A percentile compares a stretch with the other conserved stretches of the same genome.
phyloP scores from a whole-genome alignment of 352 stramenopile genomes.

The Phytophthora gonapodyides region DNA sequence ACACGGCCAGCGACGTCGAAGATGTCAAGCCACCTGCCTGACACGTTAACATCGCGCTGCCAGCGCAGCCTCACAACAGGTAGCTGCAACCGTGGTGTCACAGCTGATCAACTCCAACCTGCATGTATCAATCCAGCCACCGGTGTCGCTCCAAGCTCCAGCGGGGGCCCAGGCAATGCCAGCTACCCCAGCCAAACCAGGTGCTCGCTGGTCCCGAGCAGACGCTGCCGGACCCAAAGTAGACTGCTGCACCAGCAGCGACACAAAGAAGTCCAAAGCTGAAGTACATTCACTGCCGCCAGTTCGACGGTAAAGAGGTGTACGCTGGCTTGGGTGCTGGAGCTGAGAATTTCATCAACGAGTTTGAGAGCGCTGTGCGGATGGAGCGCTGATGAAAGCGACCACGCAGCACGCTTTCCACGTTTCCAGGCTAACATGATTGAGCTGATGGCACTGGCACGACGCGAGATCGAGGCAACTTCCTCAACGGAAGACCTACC shows the following conservation, averaged over 20 bases:
- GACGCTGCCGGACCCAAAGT: not conserved
- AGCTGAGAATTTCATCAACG: conserved; percentile 8
- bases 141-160: too few relatives aligned
- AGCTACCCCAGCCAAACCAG: not conserved
- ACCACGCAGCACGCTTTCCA: conserved; percentile 52
- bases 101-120: too few relatives aligned
- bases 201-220: not conserved
- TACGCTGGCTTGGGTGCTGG: conserved; percentile 1
- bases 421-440: conserved; percentile 37
- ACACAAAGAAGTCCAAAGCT: not conserved
- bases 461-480: conserved; percentile 6
- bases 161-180: not conserved
- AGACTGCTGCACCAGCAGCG: too few relatives aligned
- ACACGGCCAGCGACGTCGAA: too few relatives aligned
- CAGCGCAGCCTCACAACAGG: too few relatives aligned
- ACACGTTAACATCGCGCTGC: too few relatives aligned
- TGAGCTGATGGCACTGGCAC: conserved; percentile 28
- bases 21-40: too few relatives aligned
- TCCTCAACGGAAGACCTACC: not conserved
- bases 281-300: conserved; percentile 16
- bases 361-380: conserved; percentile 1
- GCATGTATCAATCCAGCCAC: too few relatives aligned
- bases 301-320: conserved; percentile 10
- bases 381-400: conserved; percentile 13
- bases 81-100: too few relatives aligned